Percentiles rank a stretch among this genome's conserved stretches.
phyloP scores from a whole-genome alignment of 768 basidiomycete species.

The Termitomyces titanicus region DNA sequence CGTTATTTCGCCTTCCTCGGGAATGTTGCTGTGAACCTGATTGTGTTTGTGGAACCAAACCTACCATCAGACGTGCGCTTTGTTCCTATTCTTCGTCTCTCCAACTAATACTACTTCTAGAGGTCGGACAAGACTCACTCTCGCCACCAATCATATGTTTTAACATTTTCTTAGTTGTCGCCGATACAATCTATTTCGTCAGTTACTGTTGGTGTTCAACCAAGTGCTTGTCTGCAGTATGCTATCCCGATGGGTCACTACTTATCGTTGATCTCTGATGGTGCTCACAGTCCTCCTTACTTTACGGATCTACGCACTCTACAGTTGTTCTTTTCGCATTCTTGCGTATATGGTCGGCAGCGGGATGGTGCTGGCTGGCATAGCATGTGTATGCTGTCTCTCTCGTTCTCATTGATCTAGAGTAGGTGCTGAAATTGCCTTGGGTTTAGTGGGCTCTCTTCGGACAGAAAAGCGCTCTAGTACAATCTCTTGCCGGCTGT shows the following conservation, averaged over 20 bases:
- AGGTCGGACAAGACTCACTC: constrained; percentile 9
- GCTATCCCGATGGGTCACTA: constrained; percentile 13
- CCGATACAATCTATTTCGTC: constrained; percentile 33
- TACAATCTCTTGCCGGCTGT: constrained; percentile 28
- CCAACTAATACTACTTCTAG: constrained; percentile 1
- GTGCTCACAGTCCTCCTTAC: constrained; percentile 34
- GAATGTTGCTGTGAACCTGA: constrained; percentile 22
- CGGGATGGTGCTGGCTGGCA: constrained; percentile 24
- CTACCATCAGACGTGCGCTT: constrained; percentile 20
- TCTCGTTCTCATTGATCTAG: neutral
- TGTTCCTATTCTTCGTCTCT: neutral
- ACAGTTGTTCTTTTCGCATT: constrained; percentile 34
- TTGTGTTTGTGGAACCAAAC: constrained; percentile 25
- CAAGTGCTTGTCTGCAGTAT: constrained; percentile 45
- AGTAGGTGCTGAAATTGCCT: neutral
- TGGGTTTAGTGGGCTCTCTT: constrained; percentile 39
- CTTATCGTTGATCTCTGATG: neutral
- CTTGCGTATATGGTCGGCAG: constrained; percentile 30
- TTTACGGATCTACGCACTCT: constrained; percentile 49
- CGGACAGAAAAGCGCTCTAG: constrained; percentile 28
- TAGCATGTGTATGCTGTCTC: constrained; percentile 27
- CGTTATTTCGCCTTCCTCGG: constrained; percentile 45
- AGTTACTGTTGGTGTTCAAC: constrained; percentile 36
- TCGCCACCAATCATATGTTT: neutral
- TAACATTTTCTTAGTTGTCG: constrained; percentile 30